Base-by-base conservation (phyloP, 2,329 filamentous ascomycete genomes). In the Fonsecaea multimorphosa region DNA sequence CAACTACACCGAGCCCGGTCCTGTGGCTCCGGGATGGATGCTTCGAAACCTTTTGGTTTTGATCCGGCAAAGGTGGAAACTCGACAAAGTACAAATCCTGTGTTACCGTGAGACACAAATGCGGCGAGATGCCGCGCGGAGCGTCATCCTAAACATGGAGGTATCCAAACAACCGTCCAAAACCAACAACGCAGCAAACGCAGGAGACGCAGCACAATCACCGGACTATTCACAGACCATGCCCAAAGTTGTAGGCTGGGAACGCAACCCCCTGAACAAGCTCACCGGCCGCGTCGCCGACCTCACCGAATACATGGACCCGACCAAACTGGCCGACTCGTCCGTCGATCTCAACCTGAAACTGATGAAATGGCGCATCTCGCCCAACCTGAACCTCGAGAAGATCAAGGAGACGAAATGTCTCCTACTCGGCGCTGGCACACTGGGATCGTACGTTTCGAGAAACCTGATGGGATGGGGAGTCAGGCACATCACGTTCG, bases 351-450 rank as follows among this genome's bases (percentile, higher is more conserved):
- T 99, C 65, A 99, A 99, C 74, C 83, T 98, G 66, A 98, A 98
- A 79, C 85, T 99, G 64, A 99, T 99, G 89, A 99, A 97, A 80
- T 99, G 95, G 95, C 89, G 95, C 44, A 92, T 99, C 73, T 92
- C 93, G 7, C 95, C 95, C 0, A 89, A 89, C 58, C 85, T 99
- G 46, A 86, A 98, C 75, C 86, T 99, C 9, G 93, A 97, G 32
- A 86, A 86, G 32, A 93, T 98, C 75, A 97, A 97, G 75, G 86
- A 89, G 64, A 94, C 92, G 2, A 96, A 89, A 74, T 99, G 95
- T 75, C 85, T 99, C 16, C 82, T 99, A 2, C 86, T 99, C 1
- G 95, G 95, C 3, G 93, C 95, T 0, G 95, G 95, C 14, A 99
- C 95, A 0, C 83, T 99, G 1, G 95, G 95, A 8, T 93, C 92